Percentiles rank a stretch among this genome's conserved stretches.
Evolutionary conservation across 2,329 filamentous ascomycete genomes (phyloP).

Genomic region (Colletotrichum sp.): DNA sequence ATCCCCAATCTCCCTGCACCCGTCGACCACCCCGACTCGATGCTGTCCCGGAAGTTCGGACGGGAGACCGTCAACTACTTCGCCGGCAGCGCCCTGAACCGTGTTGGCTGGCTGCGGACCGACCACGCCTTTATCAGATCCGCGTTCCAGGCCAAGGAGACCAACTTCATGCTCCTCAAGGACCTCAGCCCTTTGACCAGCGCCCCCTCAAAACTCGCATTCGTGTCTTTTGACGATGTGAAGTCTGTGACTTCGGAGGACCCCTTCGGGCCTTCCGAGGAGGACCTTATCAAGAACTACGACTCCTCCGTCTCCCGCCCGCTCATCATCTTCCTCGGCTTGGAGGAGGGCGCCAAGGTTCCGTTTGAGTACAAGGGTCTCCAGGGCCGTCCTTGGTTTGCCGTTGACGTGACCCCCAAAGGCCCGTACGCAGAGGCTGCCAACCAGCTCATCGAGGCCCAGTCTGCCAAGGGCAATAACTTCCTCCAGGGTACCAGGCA

Average conservation of each 20-base stretch:
- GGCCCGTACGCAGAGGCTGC: constrained; percentile 67
- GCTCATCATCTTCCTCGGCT: constrained; percentile 82
- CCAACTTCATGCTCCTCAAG: constrained; percentile 80
- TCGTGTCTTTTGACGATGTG: constrained; percentile 72
- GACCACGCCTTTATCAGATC: constrained; percentile 73
- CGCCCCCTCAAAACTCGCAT: constrained; percentile 61
- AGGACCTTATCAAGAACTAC: constrained; percentile 73
- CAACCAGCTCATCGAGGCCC: constrained; percentile 45
- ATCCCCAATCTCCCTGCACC: constrained; percentile 46
- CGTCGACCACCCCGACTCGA: constrained; percentile 58
- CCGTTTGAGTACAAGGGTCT: constrained; percentile 72
- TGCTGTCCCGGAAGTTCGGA: constrained; percentile 79
- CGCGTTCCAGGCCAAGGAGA: constrained; percentile 68
- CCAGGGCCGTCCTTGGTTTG: constrained; percentile 83
- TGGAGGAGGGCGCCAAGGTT: constrained; percentile 66
- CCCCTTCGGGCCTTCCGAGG: constrained; percentile 74
- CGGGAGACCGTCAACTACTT: constrained; percentile 86
- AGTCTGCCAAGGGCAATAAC: constrained; percentile 60
- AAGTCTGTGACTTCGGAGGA: constrained; percentile 71
- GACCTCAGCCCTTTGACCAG: constrained; percentile 74
- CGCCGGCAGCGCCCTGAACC: constrained; percentile 77
- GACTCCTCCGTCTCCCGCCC: constrained; percentile 73
- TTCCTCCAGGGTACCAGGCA: constrained; percentile 72
- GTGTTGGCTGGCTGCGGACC: constrained; percentile 76
- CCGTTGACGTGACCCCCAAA: constrained; percentile 82